Evolutionary conservation across 495 filamentous ascomycete species (phyloP).

Genomic region (Hyaloscypha hepaticicola): DNA sequence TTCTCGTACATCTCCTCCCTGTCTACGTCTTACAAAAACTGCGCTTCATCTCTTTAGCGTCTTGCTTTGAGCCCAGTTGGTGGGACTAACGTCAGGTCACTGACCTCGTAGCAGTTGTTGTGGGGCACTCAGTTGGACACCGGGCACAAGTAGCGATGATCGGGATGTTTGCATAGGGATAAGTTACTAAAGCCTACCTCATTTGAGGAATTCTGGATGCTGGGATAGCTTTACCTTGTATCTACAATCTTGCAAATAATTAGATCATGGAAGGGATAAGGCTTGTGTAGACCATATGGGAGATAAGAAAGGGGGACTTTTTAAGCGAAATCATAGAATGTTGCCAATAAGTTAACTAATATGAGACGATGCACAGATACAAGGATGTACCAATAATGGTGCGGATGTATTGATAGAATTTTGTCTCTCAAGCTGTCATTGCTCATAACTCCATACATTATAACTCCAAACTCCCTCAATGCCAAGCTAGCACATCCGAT

Average conservation of each 20-base stretch:
- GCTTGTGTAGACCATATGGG: no score
- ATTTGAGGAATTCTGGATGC: not conserved
- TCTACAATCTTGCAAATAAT: no score
- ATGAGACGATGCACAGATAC: no score
- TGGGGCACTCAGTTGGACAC: not conserved
- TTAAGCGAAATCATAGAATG: no score
- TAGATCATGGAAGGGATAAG: no score
- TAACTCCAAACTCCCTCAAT: not conserved
- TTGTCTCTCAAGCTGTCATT: not conserved
- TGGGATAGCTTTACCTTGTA: no score
- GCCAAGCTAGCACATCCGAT: not conserved
- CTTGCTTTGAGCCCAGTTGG: constrained; percentile 34
- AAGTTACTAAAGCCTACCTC: not conserved
- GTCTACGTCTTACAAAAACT: constrained; percentile 40
- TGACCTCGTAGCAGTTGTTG: not conserved
- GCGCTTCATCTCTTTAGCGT: constrained; percentile 35
- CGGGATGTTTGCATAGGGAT: not conserved
- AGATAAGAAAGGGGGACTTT: no score
- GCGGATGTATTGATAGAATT: not conserved
- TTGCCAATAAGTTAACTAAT: no score
- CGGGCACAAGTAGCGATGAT: not conserved
- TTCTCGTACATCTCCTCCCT: constrained; percentile 37
- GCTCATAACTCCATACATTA: not conserved
- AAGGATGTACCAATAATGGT: no score
- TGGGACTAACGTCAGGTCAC: not conserved